Evolutionary conservation across 495 filamentous ascomycete genomes (phyloP).

Genomic region (Immersiella caudata): DNA sequence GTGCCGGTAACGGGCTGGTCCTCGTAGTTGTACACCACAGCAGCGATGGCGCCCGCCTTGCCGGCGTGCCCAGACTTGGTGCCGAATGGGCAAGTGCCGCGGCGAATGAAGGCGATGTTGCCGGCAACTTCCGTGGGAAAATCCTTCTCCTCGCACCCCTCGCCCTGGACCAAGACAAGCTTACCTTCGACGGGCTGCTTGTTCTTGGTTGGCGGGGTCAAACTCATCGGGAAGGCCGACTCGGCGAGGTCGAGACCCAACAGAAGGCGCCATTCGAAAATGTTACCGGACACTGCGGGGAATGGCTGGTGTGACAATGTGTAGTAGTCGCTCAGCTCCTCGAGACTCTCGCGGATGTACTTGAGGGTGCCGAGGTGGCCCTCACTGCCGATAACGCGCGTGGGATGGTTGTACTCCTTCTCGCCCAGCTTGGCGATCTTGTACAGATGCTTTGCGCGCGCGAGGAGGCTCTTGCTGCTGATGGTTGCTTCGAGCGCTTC

Average conservation of each 20-base stretch:
- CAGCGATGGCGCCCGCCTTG: conserved; percentile 61
- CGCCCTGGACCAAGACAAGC: conserved; percentile 47
- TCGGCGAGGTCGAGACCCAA: conserved; percentile 54
- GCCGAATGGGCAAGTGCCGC: conserved; percentile 64
- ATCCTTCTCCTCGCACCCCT: conserved; percentile 53
- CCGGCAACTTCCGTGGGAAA: conserved; percentile 48
- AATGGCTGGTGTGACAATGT: conserved; percentile 61
- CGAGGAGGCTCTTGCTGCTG: conserved; percentile 53
- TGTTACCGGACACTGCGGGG: conserved; percentile 58
- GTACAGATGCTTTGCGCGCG: conserved; percentile 59
- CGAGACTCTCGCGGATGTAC: conserved; percentile 59
- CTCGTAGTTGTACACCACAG: conserved; percentile 63
- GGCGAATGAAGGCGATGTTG: conserved; percentile 58
- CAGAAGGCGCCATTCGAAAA: conserved; percentile 60
- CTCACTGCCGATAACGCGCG: conserved; percentile 64
- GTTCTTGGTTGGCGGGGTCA: conserved; percentile 61
- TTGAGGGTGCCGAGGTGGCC: conserved; percentile 62
- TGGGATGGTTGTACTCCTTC: conserved; percentile 62
- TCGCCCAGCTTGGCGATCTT: conserved; percentile 56
- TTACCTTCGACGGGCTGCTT: conserved; percentile 56
- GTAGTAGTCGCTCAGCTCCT: conserved; percentile 59
- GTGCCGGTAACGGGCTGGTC: conserved; percentile 53
- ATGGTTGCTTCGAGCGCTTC: conserved; percentile 57
- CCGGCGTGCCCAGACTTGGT: conserved; percentile 60
- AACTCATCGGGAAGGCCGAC: conserved; percentile 58